Conservation (phyloP, 2,329 filamentous ascomycete species). For the Ceratocystis colombiana region DNA sequence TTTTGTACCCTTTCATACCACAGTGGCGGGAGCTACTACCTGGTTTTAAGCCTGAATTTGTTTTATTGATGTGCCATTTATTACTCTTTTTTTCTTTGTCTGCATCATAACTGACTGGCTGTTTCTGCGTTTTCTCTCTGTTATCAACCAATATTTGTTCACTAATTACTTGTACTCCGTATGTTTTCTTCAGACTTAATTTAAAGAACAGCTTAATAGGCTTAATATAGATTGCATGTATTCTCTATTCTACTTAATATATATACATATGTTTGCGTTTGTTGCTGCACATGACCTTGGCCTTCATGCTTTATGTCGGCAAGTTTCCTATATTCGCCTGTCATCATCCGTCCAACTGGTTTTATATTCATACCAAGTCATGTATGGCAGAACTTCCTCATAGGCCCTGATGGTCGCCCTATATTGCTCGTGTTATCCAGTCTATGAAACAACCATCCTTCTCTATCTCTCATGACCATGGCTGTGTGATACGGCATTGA, state of each 20-base stretch:
- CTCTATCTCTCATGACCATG: background rate
- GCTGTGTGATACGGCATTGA: background rate
- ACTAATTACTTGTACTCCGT: background rate
- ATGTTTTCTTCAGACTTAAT: too few relatives aligned
- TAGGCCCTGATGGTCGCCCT: too few relatives aligned
- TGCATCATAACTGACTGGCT: background rate
- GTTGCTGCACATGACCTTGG: too few relatives aligned
- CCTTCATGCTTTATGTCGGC: too few relatives aligned
- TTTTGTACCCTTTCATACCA: background rate
- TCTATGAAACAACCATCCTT: background rate
- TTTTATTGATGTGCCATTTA: background rate
- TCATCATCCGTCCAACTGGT: too few relatives aligned
- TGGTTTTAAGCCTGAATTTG: background rate
- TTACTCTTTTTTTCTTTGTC: slow-evolving; percentile 11
- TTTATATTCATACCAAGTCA: too few relatives aligned
- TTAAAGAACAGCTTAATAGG: too few relatives aligned
- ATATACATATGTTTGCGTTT: background rate
- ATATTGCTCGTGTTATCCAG: background rate
- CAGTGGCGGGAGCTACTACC: background rate
- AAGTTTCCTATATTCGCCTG: too few relatives aligned
- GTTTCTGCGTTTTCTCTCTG: background rate
- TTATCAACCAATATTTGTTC: background rate
- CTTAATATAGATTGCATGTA: background rate
- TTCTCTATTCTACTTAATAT: background rate
- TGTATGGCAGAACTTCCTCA: too few relatives aligned